Percentiles rank a stretch among this genome's conserved stretches.
These are phyloP conservation scores for Boletus rubropictus DNA, from an alignment of 768 basidiomycete genomes.

Conservation along the genomic window DNA sequence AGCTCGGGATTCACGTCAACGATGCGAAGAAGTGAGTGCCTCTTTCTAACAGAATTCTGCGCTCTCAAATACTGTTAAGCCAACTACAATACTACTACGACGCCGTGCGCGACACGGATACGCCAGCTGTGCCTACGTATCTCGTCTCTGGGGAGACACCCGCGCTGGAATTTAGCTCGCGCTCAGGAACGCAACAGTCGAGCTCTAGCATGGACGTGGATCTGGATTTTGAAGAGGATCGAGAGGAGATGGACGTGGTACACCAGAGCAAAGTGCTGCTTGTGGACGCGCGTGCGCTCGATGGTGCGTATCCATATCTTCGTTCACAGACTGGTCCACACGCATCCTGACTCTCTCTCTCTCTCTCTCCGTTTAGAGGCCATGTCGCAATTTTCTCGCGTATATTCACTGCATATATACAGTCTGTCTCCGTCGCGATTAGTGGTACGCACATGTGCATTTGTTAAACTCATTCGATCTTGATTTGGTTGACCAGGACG, in stretches of 20 bases:
- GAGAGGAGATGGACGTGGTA: conserved; percentile 40
- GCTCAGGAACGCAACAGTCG: background rate
- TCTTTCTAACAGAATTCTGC: background rate
- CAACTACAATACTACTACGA: conserved; percentile 58
- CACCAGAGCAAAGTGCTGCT: conserved; percentile 47
- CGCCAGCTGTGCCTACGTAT: conserved; percentile 54
- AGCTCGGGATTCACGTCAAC: conserved; percentile 68
- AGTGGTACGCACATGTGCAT: conserved; percentile 29
- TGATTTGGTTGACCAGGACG: conserved; percentile 30
- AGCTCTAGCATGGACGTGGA: conserved; percentile 29
- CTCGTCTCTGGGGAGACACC: conserved; percentile 54
- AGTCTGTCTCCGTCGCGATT: conserved; percentile 63
- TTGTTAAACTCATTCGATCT: background rate
- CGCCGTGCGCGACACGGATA: conserved; percentile 33
- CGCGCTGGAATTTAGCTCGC: conserved; percentile 11
- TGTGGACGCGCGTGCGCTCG: conserved; percentile 58
- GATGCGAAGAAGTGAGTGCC: conserved; percentile 63
- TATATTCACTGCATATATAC: conserved; percentile 63
- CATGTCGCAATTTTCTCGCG: conserved; percentile 44
- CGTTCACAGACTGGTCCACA: background rate
- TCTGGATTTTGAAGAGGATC: conserved; percentile 36
- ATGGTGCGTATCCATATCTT: conserved; percentile 40
- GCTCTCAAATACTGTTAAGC: conserved; percentile 31
- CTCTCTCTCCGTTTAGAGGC: conserved; percentile 42
- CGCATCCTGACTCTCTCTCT: background rate